Conservation (phyloP, 352 stramenopile species). For the Globisporangium carolinianum region DNA sequence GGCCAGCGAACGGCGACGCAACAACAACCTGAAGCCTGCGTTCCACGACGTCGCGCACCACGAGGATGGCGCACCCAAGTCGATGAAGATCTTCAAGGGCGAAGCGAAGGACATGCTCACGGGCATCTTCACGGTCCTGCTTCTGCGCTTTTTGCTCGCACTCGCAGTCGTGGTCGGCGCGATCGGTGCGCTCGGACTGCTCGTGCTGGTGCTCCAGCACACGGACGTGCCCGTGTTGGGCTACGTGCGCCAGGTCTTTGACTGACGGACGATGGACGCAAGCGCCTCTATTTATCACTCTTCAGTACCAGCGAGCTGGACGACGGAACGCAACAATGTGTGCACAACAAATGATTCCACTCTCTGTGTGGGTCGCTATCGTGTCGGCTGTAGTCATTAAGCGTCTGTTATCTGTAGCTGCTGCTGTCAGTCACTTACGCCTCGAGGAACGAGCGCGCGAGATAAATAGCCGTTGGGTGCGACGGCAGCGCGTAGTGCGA, state of each 20-base stretch:
- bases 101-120: conserved; percentile 49
- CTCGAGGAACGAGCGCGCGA: conserved; percentile 41
- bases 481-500: conserved; percentile 58
- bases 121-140: conserved; percentile 52
- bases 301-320: conserved; percentile 16
- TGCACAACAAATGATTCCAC: too few species aligned
- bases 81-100: conserved; percentile 48
- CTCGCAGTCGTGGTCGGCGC: conserved; percentile 28
- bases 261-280: background rate
- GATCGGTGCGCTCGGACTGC: conserved; percentile 19
- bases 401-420: background rate
- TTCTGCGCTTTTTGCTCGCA: conserved; percentile 44
- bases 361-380: too few species aligned
- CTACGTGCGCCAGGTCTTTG: conserved; percentile 16
- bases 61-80: conserved; percentile 45
- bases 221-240: conserved; percentile 20
- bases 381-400: too few species aligned
- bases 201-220: conserved; percentile 35
- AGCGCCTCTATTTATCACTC: conserved; percentile 9
- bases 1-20: conserved; percentile 19
- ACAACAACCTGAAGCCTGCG: conserved; percentile 22
- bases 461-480: conserved; percentile 38
- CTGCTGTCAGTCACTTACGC: conserved; percentile 13
- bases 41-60: conserved; percentile 30
- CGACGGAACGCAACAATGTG: too few species aligned